A percentile compares a stretch with the other conserved stretches of the same genome.
Evolutionary conservation across 2,329 filamentous ascomycete genomes (phyloP).

Genomic region (Microsporum audouinii): DNA sequence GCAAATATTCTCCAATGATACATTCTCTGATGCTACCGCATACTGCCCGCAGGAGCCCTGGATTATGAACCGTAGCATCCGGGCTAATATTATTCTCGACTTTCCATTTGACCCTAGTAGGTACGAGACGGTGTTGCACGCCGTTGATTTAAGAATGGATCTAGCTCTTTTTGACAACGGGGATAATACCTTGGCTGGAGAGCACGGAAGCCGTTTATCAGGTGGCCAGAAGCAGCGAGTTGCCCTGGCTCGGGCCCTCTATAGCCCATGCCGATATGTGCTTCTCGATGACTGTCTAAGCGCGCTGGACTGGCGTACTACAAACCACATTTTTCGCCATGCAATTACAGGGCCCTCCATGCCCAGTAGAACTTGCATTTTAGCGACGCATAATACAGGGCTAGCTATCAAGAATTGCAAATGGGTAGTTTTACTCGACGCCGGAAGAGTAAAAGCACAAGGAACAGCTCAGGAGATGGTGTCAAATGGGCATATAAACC

Average conservation of each 20-base stretch:
- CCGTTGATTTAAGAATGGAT: constrained; percentile 51
- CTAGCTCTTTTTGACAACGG: constrained; percentile 52
- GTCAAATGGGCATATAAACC: constrained; percentile 59
- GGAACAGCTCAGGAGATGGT: constrained; percentile 46
- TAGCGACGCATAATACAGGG: constrained; percentile 57
- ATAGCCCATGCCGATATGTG: constrained; percentile 44
- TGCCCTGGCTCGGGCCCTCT: constrained; percentile 49
- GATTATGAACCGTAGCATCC: constrained; percentile 58
- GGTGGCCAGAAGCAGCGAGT: constrained; percentile 51
- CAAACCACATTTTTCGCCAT: constrained; percentile 47
- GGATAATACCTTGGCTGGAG: constrained; percentile 50
- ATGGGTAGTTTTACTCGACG: neutral
- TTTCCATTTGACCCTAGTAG: constrained; percentile 55
- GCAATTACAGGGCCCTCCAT: constrained; percentile 46
- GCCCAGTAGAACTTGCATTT: constrained; percentile 42
- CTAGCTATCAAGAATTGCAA: constrained; percentile 53
- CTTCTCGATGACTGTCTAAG: constrained; percentile 50
- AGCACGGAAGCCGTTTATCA: constrained; percentile 50
- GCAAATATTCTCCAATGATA: neutral
- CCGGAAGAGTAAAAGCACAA: neutral
- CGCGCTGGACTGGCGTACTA: constrained; percentile 53
- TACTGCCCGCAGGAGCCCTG: constrained; percentile 47
- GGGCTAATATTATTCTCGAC: constrained; percentile 56
- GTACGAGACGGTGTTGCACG: constrained; percentile 56
- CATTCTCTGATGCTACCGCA: neutral